Conservation (phyloP, 1,139 yeast species). For the Suhomyces wounanorum region DNA sequence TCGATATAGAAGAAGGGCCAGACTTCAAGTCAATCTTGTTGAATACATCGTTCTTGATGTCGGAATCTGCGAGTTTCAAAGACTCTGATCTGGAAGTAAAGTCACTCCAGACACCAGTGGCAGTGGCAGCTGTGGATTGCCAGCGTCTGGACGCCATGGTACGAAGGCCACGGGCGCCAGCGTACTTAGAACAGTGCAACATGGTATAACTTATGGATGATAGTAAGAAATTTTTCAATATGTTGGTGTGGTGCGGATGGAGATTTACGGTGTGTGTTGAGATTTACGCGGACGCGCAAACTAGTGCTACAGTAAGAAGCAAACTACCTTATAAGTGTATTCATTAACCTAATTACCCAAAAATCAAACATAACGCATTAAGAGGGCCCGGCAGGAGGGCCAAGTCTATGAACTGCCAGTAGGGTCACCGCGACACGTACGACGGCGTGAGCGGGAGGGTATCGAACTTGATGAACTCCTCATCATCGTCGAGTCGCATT, state of each 20-base stretch:
- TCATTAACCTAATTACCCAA: slow-evolving; percentile 1
- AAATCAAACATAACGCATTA: slow-evolving; percentile 4
- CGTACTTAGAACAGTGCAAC: slow-evolving; percentile 10
- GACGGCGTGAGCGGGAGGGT: slow-evolving; percentile 36
- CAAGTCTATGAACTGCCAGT: slow-evolving; percentile 3
- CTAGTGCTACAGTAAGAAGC: not conserved
- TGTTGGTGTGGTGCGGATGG: not conserved
- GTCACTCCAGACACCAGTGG: slow-evolving; percentile 50
- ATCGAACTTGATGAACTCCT: slow-evolving; percentile 29
- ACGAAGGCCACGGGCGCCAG: slow-evolving; percentile 10
- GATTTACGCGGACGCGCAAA: slow-evolving; percentile 2
- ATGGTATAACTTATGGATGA: slow-evolving; percentile 5
- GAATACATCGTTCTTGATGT: slow-evolving; percentile 35
- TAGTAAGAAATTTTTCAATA: slow-evolving; percentile 6
- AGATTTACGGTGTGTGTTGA: slow-evolving; percentile 4
- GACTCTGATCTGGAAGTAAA: slow-evolving; percentile 44
- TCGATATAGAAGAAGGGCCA: slow-evolving; percentile 35
- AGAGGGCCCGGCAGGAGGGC: not conserved
- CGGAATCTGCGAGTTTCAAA: slow-evolving; percentile 35
- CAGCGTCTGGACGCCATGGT: slow-evolving; percentile 13
- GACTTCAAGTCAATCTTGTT: slow-evolving; percentile 32
- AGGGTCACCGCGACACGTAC: slow-evolving; percentile 16
- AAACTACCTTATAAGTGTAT: not conserved
- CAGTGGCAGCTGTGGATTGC: slow-evolving; percentile 10
- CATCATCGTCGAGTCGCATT: slow-evolving; percentile 31